phyloP scores from a whole-genome alignment of 768 basidiomycete species.

The Suillus subluteus region DNA sequence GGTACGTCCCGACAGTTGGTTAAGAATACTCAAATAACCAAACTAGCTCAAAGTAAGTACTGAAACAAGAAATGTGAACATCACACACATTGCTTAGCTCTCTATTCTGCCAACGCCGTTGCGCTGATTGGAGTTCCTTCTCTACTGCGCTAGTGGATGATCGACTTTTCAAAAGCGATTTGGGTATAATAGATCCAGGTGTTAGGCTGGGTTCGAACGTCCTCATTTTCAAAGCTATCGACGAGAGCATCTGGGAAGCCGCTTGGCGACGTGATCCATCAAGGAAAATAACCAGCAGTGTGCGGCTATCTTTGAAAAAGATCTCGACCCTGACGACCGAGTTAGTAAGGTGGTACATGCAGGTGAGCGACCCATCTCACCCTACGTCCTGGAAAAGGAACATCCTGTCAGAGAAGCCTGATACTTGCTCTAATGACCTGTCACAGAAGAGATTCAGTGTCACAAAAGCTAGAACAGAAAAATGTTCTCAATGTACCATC shows the following conservation, averaged over 20 bases:
- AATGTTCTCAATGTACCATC: conserved; percentile 60
- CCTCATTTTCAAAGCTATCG: conserved; percentile 32
- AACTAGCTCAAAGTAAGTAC: conserved; percentile 52
- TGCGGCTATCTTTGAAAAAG: conserved; percentile 92
- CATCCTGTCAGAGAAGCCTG: conserved; percentile 76
- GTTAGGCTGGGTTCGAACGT: neutral
- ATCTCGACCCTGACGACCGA: conserved; percentile 69
- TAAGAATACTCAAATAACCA: conserved; percentile 85
- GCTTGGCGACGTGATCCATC: conserved; percentile 67
- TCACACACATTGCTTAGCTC: conserved; percentile 86
- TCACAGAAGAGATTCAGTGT: conserved; percentile 5
- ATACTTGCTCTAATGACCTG: conserved; percentile 82
- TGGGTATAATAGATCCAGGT: conserved; percentile 33
- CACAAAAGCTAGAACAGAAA: neutral
- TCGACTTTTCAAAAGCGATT: conserved; percentile 30
- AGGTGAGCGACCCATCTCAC: conserved; percentile 48
- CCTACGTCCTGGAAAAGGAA: conserved; percentile 93
- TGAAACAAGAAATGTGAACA: neutral
- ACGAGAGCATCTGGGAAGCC: conserved; percentile 55
- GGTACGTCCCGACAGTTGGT: conserved; percentile 90
- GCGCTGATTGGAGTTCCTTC: conserved; percentile 66
- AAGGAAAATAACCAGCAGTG: conserved; percentile 81
- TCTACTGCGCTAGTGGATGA: conserved; percentile 15
- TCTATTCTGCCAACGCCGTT: conserved; percentile 83
- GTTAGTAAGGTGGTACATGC: conserved; percentile 3